Base-by-base conservation (phyloP, 345 rosid species). In the Acer campestre region DNA sequence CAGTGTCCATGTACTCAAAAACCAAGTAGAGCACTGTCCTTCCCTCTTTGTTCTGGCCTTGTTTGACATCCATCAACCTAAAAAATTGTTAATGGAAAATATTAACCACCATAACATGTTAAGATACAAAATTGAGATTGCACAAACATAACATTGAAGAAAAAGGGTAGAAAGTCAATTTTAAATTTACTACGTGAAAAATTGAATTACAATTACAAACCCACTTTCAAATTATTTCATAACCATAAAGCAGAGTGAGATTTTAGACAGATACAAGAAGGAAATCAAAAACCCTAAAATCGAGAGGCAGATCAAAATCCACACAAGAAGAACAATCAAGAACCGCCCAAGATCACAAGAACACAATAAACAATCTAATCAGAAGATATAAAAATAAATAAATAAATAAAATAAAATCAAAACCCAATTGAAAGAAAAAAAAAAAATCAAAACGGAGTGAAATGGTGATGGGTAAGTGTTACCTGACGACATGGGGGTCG, bases 1-100 rank as follows among this genome's bases (percentile, higher is more conserved):
- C 98, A 29, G 98, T 90, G 75, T 95, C 98, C 90, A 93, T 87
- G 80, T 90, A 95, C 85, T 95, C 98, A 27, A 95, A 95, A 10
- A 95, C 99, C 67, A 93, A 82, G 82, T 95, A 93, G 14, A 95
- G 86, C 2, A 95, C 98, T 2, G 98, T 95, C 86, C 88, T 92
- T 16, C 98, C 98, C 80, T 95, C 92, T 74, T 95, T 95, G 80
- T 90, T 95, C 75, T 79, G 86, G 42, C 96, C 94, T 92, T 95
- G 99, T 81, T 95, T 95, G 27, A 95, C 99, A 67, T 95, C 99
- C 83, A 93, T 68, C 83, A 95, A 80, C 74, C 99, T 95, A 77
- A 64, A 53, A 42, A 42, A 42, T 42, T 42, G 46, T 42, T 42
- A 42, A 51, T 1, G 25, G 4, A 23, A 40, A 40, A n/a, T 8